Base-by-base conservation (phyloP, 768 basidiomycete species). In the Pulveroboletus sp. region DNA sequence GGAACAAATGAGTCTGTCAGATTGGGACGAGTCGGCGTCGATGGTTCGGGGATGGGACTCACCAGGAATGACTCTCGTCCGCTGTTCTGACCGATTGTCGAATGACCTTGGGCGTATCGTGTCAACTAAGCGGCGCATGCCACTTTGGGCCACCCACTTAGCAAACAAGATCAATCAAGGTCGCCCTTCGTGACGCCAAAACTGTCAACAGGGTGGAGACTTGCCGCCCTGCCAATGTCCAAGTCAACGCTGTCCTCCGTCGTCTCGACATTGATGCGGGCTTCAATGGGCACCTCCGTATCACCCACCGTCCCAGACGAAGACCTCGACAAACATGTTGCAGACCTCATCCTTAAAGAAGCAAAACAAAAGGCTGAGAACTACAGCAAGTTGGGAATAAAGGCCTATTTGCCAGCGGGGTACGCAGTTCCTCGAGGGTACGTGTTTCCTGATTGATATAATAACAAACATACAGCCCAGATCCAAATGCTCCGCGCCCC, bases 311-410 rank as follows among this genome's bases (percentile, higher is more conserved):
- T 89, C 28, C 76, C 79, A 11, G 89, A 95, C 62, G 86, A 86
- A 17, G 91, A 96, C 60, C 80, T 98, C 40, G 95, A 98, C 70
- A 79, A 82, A 39, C 89, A 91, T 62, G 91, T 99, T 27, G 92
- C 92, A 2, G 88, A 93, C 45, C 79, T 98, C 49, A 85, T 99
- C 45, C 80, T 97, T 36, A 84, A 81, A 57, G 96, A 98, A 68
- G 95, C 96, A 2, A 92, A 90, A 72, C 84, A 85, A 75, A 90
- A 93, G 69, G 92, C 92, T 31, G 82, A 87, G 60, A 76, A 72
- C 50, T 97, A 93, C 65, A 71, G 74, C 46, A 80, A 85, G 61
- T 75, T 86, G 26, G 93, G 93, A 2, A 76, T 95, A 42, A 73
- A 81, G 8, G 93, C 89, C 2, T 91, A 91, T 62, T 75, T 93